These are phyloP conservation scores for Pseudovirgaria hyperparasitica DNA, from an alignment of 2,329 filamentous ascomycete species.

Conservation along the genomic window DNA sequence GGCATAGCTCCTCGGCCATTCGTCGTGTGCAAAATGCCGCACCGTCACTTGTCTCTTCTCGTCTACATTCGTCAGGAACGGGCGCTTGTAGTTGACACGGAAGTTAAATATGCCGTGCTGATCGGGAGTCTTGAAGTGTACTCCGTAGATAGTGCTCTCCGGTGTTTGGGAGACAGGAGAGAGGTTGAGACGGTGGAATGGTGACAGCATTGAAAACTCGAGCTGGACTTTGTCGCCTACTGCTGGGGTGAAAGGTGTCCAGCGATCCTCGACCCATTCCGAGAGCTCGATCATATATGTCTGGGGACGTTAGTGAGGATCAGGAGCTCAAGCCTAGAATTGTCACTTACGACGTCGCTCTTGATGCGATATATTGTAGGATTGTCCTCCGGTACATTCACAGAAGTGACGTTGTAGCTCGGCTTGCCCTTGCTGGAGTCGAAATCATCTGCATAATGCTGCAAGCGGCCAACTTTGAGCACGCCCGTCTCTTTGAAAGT, in stretches of 20 bases:
- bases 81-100: slow-evolving; percentile 90
- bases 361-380: slow-evolving; percentile 89
- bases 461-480: slow-evolving; percentile 66
- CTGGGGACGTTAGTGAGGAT: slow-evolving; percentile 34
- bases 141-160: slow-evolving; percentile 60
- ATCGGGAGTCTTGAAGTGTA: slow-evolving; percentile 73
- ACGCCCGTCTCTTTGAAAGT: slow-evolving; percentile 91
- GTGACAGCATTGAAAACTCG: slow-evolving; percentile 97
- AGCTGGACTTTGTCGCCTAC: slow-evolving; percentile 68
- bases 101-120: slow-evolving; percentile 99
- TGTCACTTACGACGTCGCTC: slow-evolving; percentile 77
- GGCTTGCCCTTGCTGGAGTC: slow-evolving; percentile 33
- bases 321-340: neutral
- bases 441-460: slow-evolving; percentile 55
- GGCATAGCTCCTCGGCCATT: slow-evolving; percentile 81
- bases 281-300: slow-evolving; percentile 80
- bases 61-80: slow-evolving; percentile 77
- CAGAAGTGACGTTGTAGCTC: slow-evolving; percentile 20
- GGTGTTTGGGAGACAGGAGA: slow-evolving; percentile 41
- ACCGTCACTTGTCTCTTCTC: slow-evolving; percentile 94
- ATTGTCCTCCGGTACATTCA: slow-evolving; percentile 44
- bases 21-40: slow-evolving; percentile 91
- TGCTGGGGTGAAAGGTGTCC: slow-evolving; percentile 59
- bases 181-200: slow-evolving; percentile 82
- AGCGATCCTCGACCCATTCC: slow-evolving; percentile 66